These are phyloP conservation scores for Boletus vermiculosoides DNA, from an alignment of 768 basidiomycete genomes.

Conservation along the genomic window DNA sequence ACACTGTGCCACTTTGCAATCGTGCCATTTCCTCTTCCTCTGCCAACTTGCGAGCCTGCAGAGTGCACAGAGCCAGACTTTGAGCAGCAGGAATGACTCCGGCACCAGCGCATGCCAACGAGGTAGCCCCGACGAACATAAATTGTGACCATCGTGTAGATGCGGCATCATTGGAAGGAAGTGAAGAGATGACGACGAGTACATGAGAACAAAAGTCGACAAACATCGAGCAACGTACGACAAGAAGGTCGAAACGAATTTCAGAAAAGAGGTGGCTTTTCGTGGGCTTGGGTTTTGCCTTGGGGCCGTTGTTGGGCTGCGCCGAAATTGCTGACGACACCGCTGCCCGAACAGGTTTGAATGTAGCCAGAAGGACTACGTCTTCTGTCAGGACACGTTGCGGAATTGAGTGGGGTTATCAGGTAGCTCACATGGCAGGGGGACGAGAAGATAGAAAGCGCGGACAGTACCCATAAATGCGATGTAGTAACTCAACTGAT, in stretches of 20 bases:
- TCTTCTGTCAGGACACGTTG: conserved; percentile 30
- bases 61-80: conserved; percentile 70
- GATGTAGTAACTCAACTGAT: conserved; percentile 74
- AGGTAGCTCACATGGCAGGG: conserved; percentile 60
- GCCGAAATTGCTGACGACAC: conserved; percentile 6
- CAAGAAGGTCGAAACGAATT: conserved; percentile 64
- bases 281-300: conserved; percentile 45
- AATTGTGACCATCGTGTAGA: conserved; percentile 33
- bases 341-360: conserved; percentile 46
- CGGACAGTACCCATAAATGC: conserved; percentile 64
- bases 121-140: conserved; percentile 58
- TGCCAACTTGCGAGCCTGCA: conserved; percentile 35
- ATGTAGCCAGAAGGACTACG: conserved; percentile 57
- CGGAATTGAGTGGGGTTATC: conserved; percentile 23
- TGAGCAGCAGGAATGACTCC: conserved; percentile 69
- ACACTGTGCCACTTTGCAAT: conserved; percentile 3
- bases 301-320: conserved; percentile 7
- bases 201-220: conserved; percentile 65
- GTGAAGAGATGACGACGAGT: conserved; percentile 53
- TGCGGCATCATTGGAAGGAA: conserved; percentile 36
- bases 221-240: conserved; percentile 63
- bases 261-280: conserved; percentile 55
- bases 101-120: conserved; percentile 61
- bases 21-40: conserved; percentile 38
- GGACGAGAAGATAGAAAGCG: conserved; percentile 61